These are phyloP conservation scores for Aspergillus haitiensis DNA, from an alignment of 495 filamentous ascomycete genomes.

Conservation along the genomic window DNA sequence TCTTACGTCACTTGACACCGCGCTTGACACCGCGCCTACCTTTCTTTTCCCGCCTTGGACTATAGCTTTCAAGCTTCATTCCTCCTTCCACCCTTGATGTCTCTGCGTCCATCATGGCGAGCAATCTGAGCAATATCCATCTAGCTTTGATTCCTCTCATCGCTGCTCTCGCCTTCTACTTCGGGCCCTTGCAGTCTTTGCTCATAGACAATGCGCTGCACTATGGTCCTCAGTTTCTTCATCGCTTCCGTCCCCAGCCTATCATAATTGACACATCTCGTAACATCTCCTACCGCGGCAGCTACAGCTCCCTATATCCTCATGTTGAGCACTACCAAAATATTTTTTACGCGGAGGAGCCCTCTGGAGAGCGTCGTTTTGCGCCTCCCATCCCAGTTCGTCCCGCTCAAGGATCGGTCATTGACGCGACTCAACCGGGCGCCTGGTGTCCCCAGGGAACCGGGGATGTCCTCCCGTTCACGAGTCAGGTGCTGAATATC, in stretches of 20 bases:
- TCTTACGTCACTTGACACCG: too few species aligned
- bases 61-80: too few species aligned
- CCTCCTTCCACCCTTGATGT: too few species aligned
- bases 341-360: conserved; percentile 48
- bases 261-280: conserved; percentile 4
- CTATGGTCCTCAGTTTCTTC: background rate
- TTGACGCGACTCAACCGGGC: conserved; percentile 42
- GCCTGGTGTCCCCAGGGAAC: conserved; percentile 44
- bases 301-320: background rate
- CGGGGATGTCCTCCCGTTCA: conserved; percentile 32
- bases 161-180: too few species aligned
- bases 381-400: conserved; percentile 39
- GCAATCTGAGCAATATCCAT: too few species aligned
- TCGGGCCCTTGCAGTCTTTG: too few species aligned
- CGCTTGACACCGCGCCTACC: too few species aligned
- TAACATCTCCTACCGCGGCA: conserved; percentile 19
- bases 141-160: too few species aligned
- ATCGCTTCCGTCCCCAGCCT: background rate
- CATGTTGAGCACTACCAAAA: conserved; percentile 47
- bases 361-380: conserved; percentile 44
- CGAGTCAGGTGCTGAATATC: conserved; percentile 34
- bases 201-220: background rate
- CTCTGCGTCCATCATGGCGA: too few species aligned
- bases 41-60: too few species aligned
- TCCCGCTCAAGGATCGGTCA: conserved; percentile 29